Conservation (phyloP, 2,329 filamentous ascomycete genomes). For the Clarireedia hainanense region DNA sequence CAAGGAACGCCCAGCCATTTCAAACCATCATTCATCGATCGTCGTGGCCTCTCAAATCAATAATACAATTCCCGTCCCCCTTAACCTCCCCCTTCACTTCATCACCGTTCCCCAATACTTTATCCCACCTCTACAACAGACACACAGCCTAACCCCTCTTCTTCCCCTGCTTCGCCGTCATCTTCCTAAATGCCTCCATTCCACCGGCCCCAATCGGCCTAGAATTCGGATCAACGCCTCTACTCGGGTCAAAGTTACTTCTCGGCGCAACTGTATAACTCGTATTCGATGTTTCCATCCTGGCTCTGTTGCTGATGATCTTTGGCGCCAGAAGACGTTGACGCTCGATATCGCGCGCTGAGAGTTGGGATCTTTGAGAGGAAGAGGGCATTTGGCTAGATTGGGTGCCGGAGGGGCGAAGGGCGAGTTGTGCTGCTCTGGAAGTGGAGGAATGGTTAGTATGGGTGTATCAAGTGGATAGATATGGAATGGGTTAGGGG, state of each 20-base stretch:
- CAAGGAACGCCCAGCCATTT: too few species aligned
- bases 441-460: slow-evolving; percentile 9
- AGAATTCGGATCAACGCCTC: slow-evolving; percentile 39
- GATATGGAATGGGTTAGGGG: not conserved
- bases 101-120: too few species aligned
- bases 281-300: slow-evolving; percentile 30
- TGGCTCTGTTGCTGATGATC: slow-evolving; percentile 46
- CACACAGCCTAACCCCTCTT: not conserved
- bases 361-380: slow-evolving; percentile 22
- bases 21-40: too few species aligned
- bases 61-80: too few species aligned
- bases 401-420: slow-evolving; percentile 26
- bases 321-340: slow-evolving; percentile 52
- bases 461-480: not conserved
- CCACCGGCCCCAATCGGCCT: slow-evolving; percentile 56
- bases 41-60: too few species aligned
- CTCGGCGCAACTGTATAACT: slow-evolving; percentile 33
- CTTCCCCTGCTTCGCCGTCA: slow-evolving; percentile 54
- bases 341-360: slow-evolving; percentile 37
- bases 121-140: too few species aligned
- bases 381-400: slow-evolving; percentile 21
- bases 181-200: slow-evolving; percentile 57
- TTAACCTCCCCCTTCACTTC: too few species aligned
- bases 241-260: slow-evolving; percentile 51
- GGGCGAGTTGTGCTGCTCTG: slow-evolving; percentile 29